Evolutionary conservation across 495 filamentous ascomycete genomes (phyloP), one percentile per base, ranked within the genome.

Genomic region (Beverwykella pulmonaria): DNA sequence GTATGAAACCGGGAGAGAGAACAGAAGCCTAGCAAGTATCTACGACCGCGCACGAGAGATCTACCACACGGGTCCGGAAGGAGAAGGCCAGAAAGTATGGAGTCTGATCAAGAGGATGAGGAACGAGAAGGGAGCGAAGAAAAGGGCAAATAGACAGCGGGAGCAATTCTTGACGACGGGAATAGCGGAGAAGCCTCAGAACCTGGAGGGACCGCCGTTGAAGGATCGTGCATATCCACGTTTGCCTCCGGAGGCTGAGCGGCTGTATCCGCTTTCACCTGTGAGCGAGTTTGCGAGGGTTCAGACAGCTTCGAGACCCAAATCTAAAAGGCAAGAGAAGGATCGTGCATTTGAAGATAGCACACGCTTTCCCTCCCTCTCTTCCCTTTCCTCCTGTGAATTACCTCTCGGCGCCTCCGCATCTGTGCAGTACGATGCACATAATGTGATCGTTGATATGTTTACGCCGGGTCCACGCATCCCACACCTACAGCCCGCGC

Each of bases 381-480:
- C 17, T 14, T 54, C 52, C 17, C 52, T 29, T 32, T 15, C 6
- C 14, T 62, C 34, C 17, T 6, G 30, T 5, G 58, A 54, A 15
- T 10, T 54, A 1, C 53, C 34, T 12, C n/a, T 69, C 1, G 57
- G 7, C 30, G 59, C 47, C 19, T 69, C 65, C 1, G 15, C 22
- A 1, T 63, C 52, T 30, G 65, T 63, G 6, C 59, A 59, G 22
- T 58, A 53, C 25, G 65, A 69, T 47, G 44, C 53, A 10, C 29
- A 48, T 6, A 29, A 22, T 19, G 25, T 15, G 14, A 19, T n/a
- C 32, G 8, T 63, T 14, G 65, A 63, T 27, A 47, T 20, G 14
- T 44, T 30, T 14, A 63, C 58, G 23, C 34, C 59, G 10, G 58
- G 48, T n/a, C 65, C 65, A 14, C 53, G 30, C 2, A 32, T 52